phyloP scores from a whole-genome alignment of 1,284 basidiomycete genomes.

The Melanopsichium pennsylvanicum region DNA sequence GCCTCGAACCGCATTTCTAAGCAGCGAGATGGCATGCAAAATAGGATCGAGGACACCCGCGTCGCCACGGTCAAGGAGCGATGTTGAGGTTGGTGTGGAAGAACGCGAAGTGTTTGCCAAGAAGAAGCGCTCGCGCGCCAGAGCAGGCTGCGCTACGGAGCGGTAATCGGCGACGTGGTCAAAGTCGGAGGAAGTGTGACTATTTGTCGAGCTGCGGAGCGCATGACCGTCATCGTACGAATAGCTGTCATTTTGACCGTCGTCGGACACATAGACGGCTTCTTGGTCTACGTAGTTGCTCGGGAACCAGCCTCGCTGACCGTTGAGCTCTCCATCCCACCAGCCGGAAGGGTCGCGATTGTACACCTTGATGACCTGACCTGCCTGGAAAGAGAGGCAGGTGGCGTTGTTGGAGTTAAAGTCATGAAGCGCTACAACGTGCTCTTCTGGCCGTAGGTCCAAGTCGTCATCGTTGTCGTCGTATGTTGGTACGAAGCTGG shows the following conservation, averaged over 20 bases:
- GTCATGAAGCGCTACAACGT: constrained; percentile 66
- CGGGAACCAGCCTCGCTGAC: constrained; percentile 89
- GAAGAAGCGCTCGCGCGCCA: constrained; percentile 28
- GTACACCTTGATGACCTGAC: constrained; percentile 87
- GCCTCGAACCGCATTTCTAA: constrained; percentile 82
- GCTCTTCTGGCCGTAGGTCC: constrained; percentile 48
- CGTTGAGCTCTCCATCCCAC: constrained; percentile 93
- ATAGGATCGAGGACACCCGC: constrained; percentile 69
- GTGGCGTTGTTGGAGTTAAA: constrained; percentile 66
- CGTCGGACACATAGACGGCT: constrained; percentile 41
- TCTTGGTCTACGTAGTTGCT: constrained; percentile 70
- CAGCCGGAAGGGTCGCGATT: constrained; percentile 88
- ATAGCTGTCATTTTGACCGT: constrained; percentile 26
- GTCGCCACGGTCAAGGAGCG: constrained; percentile 26
- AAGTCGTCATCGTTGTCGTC: constrained; percentile 19
- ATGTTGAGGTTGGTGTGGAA: constrained; percentile 38
- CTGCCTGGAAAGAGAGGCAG: constrained; percentile 85
- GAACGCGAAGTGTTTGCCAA: constrained; percentile 37
- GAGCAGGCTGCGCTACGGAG: neutral
- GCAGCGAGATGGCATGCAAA: constrained; percentile 81
- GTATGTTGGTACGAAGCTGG: constrained; percentile 15
- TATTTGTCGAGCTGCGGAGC: constrained; percentile 12
- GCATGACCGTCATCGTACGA: constrained; percentile 17
- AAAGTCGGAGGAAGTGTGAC: constrained; percentile 18
- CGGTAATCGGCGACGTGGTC: constrained; percentile 18